Percentiles rank a stretch among this genome's conserved stretches.
These are phyloP conservation scores for Phtheirospermum japonicum DNA, from an alignment of 257 asterid species.

Conservation along the genomic window DNA sequence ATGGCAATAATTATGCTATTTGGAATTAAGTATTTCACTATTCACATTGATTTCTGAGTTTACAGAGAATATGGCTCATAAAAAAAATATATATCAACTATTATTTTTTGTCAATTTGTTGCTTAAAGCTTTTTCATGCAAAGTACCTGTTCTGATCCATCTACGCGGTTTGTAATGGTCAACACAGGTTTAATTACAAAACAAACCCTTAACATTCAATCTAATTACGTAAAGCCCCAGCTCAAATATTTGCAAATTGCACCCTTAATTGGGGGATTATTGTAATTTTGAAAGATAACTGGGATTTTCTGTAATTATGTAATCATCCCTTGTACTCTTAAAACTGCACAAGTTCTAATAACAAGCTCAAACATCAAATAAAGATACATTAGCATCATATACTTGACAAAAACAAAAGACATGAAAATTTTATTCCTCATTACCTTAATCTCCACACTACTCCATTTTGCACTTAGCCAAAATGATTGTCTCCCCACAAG, in stretches of 20 bases:
- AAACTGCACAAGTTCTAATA: no score
- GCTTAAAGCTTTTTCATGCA: slow-evolving; percentile 8
- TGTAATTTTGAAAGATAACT: background rate
- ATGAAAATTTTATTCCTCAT: slow-evolving; percentile 26
- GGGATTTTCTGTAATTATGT: background rate
- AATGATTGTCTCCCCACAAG: slow-evolving; percentile 35
- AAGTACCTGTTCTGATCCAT: slow-evolving; percentile 31
- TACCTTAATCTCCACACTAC: slow-evolving; percentile 20
- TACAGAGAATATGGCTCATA: no score
- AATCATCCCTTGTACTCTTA: background rate
- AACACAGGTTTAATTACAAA: background rate
- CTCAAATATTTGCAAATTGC: background rate
- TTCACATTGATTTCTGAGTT: no score
- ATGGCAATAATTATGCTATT: no score
- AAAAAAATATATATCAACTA: no score
- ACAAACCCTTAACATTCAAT: background rate
- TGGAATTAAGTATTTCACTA: no score
- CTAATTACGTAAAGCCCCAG: background rate
- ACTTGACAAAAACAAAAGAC: background rate
- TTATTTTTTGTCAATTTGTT: no score
- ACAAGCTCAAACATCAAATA: no score
- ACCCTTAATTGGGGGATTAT: no score
- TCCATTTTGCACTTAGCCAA: slow-evolving; percentile 27
- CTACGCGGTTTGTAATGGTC: slow-evolving; percentile 28
- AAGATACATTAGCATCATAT: no score